These are phyloP conservation scores for Emmonsia crescens DNA, from an alignment of 2,329 filamentous ascomycete genomes.

Conservation along the genomic window DNA sequence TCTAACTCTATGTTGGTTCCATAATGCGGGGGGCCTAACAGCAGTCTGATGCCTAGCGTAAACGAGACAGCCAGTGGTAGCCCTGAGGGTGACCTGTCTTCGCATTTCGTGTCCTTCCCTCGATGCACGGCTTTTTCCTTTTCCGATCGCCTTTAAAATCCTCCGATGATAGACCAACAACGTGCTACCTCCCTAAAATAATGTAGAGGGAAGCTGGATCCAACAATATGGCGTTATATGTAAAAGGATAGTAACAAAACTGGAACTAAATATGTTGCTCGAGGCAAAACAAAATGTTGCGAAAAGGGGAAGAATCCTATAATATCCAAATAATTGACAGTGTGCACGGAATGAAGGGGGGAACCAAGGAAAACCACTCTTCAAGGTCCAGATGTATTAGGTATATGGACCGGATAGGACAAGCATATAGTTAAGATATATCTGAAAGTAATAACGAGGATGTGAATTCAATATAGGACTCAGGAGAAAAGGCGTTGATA, in stretches of 20 bases:
- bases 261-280: too few species aligned
- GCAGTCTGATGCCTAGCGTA: neutral
- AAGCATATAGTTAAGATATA: too few species aligned
- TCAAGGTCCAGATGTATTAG: neutral
- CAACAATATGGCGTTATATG: neutral
- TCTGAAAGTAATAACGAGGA: neutral
- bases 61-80: neutral
- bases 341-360: too few species aligned
- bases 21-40: neutral
- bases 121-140: neutral
- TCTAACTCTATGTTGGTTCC: neutral
- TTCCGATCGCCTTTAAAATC: neutral
- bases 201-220: neutral
- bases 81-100: neutral
- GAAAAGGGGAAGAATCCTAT: too few species aligned
- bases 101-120: neutral
- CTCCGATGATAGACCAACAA: neutral
- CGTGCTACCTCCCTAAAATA: neutral
- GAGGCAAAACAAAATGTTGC: too few species aligned
- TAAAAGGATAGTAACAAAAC: neutral
- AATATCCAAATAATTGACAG: too few species aligned
- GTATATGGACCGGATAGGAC: neutral
- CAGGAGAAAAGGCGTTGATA: neutral
- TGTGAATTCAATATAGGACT: neutral
- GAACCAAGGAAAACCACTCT: too few species aligned